A percentile compares a stretch with the other conserved stretches of the same genome.
These are phyloP conservation scores for Fusarium continuum DNA, from an alignment of 2,329 filamentous ascomycete genomes.

Conservation along the genomic window DNA sequence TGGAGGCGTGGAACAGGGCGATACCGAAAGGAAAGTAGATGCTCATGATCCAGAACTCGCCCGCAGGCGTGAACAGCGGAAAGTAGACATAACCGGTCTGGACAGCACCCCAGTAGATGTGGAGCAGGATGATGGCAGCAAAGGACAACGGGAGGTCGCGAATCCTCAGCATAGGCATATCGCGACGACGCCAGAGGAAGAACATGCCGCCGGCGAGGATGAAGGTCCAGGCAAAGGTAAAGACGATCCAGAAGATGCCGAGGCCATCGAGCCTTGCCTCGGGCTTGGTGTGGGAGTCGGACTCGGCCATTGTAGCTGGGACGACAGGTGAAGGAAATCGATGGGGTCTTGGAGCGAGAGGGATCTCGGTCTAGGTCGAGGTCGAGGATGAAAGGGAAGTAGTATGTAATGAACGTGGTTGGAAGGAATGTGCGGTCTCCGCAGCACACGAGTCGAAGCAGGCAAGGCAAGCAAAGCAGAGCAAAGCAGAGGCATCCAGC, in stretches of 20 bases:
- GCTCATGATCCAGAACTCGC: constrained; percentile 74
- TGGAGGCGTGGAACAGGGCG: constrained; percentile 71
- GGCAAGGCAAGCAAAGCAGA: too few species aligned
- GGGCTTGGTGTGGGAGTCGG: constrained; percentile 42
- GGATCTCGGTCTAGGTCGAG: too few species aligned
- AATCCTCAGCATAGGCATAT: constrained; percentile 53
- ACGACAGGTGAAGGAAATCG: not conserved
- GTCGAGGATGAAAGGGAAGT: not conserved
- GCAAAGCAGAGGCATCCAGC: not conserved
- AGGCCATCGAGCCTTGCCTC: constrained; percentile 49
- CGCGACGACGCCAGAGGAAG: constrained; percentile 53
- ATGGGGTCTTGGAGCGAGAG: not conserved
- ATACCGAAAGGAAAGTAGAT: constrained; percentile 71
- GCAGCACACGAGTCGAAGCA: constrained; percentile 1
- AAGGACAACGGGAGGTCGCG: constrained; percentile 54
- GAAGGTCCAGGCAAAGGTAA: constrained; percentile 51
- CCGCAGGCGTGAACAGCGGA: constrained; percentile 57
- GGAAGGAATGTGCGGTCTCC: constrained; percentile 33
- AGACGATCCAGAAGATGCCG: constrained; percentile 54
- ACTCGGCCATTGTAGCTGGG: constrained; percentile 30
- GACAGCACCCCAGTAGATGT: constrained; percentile 55
- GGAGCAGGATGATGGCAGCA: constrained; percentile 52
- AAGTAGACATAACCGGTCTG: constrained; percentile 52
- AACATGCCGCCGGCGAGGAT: constrained; percentile 52
- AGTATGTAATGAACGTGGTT: constrained; percentile 34